These are phyloP conservation scores for Chrysopogon serrulatus DNA, from an alignment of 176 grass and related monocot species.

Conservation along the genomic window DNA sequence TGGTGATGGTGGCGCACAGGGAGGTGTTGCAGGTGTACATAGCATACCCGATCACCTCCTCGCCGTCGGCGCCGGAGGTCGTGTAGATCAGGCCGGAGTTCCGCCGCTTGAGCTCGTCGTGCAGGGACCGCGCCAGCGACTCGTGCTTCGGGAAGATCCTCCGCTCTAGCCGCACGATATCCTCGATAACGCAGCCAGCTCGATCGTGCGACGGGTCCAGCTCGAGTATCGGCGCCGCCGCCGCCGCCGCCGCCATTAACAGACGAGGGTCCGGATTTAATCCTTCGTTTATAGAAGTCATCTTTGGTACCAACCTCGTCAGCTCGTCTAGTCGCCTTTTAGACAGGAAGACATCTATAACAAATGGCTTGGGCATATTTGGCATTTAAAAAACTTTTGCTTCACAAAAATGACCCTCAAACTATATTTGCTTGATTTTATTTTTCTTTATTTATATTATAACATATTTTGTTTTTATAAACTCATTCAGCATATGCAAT, in stretches of 20 bases:
- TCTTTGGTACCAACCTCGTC: too few species aligned
- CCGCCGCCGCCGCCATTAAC: not conserved
- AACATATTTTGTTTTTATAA: too few species aligned
- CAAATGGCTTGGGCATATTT: too few species aligned
- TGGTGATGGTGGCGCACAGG: conserved; percentile 81
- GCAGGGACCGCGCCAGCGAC: conserved; percentile 65
- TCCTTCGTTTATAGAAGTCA: too few species aligned
- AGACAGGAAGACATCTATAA: too few species aligned
- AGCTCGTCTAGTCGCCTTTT: too few species aligned
- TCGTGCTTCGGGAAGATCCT: conserved; percentile 97
- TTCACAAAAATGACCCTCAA: too few species aligned
- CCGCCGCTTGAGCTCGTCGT: conserved; percentile 65
- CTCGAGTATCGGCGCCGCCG: conserved; percentile 35
- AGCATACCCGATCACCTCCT: conserved; percentile 58
- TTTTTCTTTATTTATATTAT: too few species aligned
- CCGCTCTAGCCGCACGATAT: conserved; percentile 66
- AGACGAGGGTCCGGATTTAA: not conserved
- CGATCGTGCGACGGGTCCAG: conserved; percentile 45
- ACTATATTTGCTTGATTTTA: too few species aligned
- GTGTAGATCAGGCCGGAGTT: conserved; percentile 71
- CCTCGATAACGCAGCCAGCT: conserved; percentile 39
- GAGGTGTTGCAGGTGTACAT: conserved; percentile 83
- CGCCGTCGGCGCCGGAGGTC: not conserved
- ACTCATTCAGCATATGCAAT: too few species aligned
- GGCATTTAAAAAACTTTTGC: too few species aligned